phyloP scores from a whole-genome alignment of 176 grass and related monocot species.

The Phoenix dactylifera region DNA sequence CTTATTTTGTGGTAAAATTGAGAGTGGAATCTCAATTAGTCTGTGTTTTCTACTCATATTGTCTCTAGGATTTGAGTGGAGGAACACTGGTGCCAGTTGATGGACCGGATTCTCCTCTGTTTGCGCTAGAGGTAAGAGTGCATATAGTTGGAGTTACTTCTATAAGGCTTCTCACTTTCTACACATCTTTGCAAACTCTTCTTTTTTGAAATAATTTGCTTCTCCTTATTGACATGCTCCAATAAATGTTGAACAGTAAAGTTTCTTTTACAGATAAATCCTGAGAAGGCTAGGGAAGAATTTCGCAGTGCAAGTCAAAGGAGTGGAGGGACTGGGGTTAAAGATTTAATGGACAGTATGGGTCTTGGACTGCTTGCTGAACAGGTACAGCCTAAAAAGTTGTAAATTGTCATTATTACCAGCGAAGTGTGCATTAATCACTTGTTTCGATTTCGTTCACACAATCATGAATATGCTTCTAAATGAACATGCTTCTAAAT shows the following conservation, averaged over 20 bases:
- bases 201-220: too few species aligned
- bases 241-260: too few species aligned
- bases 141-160: not conserved
- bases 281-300: constrained; percentile 82
- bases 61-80: constrained; percentile 69
- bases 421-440: too few species aligned
- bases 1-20: too few species aligned
- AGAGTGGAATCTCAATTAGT: too few species aligned
- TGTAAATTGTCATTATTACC: too few species aligned
- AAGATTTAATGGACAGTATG: constrained; percentile 99
- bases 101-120: constrained; percentile 63
- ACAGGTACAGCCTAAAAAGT: constrained; percentile 35
- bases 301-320: constrained; percentile 62
- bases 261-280: constrained; percentile 68
- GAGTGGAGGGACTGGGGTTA: constrained; percentile 71
- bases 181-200: too few species aligned
- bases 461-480: too few species aligned
- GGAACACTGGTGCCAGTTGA: constrained; percentile 61
- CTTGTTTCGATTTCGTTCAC: too few species aligned
- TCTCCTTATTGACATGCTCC: not conserved
- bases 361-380: constrained; percentile 83
- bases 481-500: too few species aligned
- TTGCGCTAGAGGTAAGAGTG: constrained; percentile 73
- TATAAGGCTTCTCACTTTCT: too few species aligned
- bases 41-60: too few species aligned